Conservation (phyloP, 2,329 filamentous ascomycete genomes). For the Colletotrichum sp. region DNA sequence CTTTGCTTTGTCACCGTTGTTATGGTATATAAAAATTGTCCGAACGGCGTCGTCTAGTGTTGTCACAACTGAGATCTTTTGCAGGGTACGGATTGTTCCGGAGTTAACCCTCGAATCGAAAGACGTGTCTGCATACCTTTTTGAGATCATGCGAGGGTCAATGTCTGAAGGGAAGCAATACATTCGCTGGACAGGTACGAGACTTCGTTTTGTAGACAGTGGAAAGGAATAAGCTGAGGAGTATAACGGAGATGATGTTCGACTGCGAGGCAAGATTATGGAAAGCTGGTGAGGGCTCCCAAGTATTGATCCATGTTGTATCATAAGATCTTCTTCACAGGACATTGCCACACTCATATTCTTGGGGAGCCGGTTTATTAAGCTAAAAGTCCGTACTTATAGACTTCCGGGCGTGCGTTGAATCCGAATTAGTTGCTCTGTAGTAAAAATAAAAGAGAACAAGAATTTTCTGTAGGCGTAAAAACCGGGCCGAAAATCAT, state of each 20-base stretch:
- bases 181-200: too few species aligned
- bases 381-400: neutral
- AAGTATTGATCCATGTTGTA: neutral
- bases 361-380: neutral
- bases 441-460: neutral
- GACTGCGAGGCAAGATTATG: neutral
- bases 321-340: rapidly evolving
- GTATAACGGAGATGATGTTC: neutral
- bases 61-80: too few species aligned
- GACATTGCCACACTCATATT: rapidly evolving
- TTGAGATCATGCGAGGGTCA: neutral
- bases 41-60: too few species aligned
- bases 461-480: neutral
- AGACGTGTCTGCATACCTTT: neutral
- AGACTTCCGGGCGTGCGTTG: neutral
- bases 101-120: rapidly evolving
- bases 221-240: neutral
- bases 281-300: neutral
- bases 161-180: neutral
- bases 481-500: too few species aligned
- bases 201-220: too few species aligned
- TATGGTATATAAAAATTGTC: neutral
- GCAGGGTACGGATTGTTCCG: too few species aligned
- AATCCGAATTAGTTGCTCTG: neutral
- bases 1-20: neutral